These are phyloP conservation scores for Pseudozyma pruni DNA, from an alignment of 1,284 basidiomycete species.

Conservation along the genomic window DNA sequence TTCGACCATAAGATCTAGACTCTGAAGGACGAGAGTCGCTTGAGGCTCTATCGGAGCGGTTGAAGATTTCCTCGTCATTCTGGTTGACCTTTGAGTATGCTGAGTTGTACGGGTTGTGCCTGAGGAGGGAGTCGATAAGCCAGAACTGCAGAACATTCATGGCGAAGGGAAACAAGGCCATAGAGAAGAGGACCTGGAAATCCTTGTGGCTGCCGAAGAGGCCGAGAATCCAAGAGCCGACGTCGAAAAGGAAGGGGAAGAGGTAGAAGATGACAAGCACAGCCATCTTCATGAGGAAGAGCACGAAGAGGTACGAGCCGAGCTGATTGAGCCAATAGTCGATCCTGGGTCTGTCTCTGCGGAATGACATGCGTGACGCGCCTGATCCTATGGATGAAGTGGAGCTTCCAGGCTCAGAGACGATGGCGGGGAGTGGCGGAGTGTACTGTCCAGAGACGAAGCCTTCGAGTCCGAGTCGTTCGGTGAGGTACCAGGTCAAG, in stretches of 20 bases:
- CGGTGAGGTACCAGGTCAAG: constrained; percentile 77
- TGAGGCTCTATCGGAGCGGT: constrained; percentile 31
- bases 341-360: constrained; percentile 52
- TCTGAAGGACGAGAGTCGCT: constrained; percentile 30
- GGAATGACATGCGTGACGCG: constrained; percentile 12
- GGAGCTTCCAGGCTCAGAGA: constrained; percentile 2
- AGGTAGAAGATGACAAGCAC: constrained; percentile 80
- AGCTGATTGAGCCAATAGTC: constrained; percentile 84
- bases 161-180: constrained; percentile 90
- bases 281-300: constrained; percentile 84
- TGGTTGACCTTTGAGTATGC: constrained; percentile 49
- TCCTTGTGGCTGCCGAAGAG: constrained; percentile 76
- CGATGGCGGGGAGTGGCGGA: constrained; percentile 20
- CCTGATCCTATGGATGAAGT: constrained; percentile 7
- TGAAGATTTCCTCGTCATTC: constrained; percentile 35
- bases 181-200: constrained; percentile 71
- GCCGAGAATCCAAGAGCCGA: constrained; percentile 83
- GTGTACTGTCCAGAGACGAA: constrained; percentile 85
- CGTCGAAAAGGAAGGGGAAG: constrained; percentile 74
- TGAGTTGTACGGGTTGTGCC: constrained; percentile 58
- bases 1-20: constrained; percentile 1
- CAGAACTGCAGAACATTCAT: constrained; percentile 75
- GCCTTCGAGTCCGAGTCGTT: constrained; percentile 77
- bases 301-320: constrained; percentile 81
- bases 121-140: constrained; percentile 64